phyloP scores from a whole-genome alignment of 2,329 filamentous ascomycete genomes.

The Cladosporium sp. region DNA sequence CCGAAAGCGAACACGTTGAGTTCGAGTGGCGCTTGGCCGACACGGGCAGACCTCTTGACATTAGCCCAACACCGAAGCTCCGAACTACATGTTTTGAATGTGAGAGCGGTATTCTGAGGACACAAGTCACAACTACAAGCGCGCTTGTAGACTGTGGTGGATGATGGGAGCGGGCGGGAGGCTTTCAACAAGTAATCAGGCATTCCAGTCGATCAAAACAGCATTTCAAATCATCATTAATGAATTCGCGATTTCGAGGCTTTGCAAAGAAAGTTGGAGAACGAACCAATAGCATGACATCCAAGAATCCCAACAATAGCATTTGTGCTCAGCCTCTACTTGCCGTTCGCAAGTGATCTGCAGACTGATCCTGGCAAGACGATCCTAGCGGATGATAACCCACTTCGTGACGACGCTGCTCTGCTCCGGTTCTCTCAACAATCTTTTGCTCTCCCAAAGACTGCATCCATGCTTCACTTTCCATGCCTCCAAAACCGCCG shows the following conservation, averaged over 20 bases:
- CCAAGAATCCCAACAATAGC: background rate
- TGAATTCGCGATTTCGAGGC: no score
- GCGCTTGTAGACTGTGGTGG: no score
- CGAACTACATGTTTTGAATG: no score
- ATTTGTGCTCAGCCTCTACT: background rate
- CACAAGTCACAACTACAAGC: no score
- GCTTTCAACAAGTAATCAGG: no score
- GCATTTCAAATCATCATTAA: no score
- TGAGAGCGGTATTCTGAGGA: no score
- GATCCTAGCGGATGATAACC: background rate
- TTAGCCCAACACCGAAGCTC: no score
- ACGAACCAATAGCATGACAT: background rate
- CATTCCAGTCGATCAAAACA: no score
- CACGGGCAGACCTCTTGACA: background rate
- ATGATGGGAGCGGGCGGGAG: no score
- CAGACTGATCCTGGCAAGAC: background rate
- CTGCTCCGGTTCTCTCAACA: background rate
- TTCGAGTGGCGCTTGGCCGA: background rate
- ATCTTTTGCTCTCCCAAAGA: background rate
- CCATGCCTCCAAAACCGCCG: background rate
- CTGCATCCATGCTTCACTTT: background rate
- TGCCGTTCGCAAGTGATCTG: background rate
- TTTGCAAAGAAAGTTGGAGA: no score
- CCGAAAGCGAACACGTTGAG: background rate
- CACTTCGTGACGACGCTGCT: background rate